phyloP scores from a whole-genome alignment of 768 basidiomycete genomes.

The Rhizopogon roseolus region DNA sequence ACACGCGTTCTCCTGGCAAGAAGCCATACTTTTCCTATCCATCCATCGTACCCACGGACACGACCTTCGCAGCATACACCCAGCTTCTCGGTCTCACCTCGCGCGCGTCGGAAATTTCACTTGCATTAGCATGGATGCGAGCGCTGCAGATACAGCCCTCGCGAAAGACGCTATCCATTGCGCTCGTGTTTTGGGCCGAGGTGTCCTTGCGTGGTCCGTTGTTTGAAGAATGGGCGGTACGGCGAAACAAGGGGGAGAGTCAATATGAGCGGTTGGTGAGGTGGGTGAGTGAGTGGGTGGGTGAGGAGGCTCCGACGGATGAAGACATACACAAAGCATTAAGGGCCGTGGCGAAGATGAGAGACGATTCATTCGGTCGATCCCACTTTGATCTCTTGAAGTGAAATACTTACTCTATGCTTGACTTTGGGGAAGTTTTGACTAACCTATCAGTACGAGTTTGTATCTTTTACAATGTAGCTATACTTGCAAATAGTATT shows the following conservation, averaged over 20 bases:
- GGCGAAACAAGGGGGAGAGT: slow-evolving; percentile 27
- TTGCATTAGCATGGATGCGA: slow-evolving; percentile 71
- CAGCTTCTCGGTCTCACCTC: slow-evolving; percentile 49
- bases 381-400: background rate
- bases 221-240: slow-evolving; percentile 40
- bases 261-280: slow-evolving; percentile 40
- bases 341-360: slow-evolving; percentile 22
- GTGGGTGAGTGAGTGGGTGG: slow-evolving; percentile 62
- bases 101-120: slow-evolving; percentile 56
- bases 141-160: slow-evolving; percentile 48
- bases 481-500: no score
- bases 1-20: background rate
- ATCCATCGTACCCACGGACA: slow-evolving; percentile 44
- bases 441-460: no score
- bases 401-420: no score
- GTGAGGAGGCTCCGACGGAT: slow-evolving; percentile 40
- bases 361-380: slow-evolving; percentile 17
- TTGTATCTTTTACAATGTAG: no score
- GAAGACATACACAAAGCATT: slow-evolving; percentile 29
- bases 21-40: slow-evolving; percentile 20
- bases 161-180: slow-evolving; percentile 50
- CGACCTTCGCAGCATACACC: slow-evolving; percentile 56
- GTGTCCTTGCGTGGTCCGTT: slow-evolving; percentile 58
- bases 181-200: slow-evolving; percentile 70
- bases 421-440: no score